These are phyloP conservation scores for Umbilicaria muhlenbergii DNA, from an alignment of 495 filamentous ascomycete genomes.

Conservation along the genomic window DNA sequence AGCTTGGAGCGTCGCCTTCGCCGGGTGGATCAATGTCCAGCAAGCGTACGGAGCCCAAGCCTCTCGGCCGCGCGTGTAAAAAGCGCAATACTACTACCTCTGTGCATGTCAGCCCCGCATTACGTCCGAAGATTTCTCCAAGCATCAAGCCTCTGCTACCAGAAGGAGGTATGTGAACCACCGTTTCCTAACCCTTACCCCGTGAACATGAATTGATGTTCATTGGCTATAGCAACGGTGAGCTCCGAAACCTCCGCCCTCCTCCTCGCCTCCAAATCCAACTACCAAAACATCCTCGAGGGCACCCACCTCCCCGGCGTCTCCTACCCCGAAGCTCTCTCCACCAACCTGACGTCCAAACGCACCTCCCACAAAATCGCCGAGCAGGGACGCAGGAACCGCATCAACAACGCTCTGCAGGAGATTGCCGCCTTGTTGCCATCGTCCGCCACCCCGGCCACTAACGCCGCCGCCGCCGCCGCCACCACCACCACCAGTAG, in stretches of 20 bases:
- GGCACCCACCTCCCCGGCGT: slow-evolving; percentile 82
- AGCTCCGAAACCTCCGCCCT: slow-evolving; percentile 63
- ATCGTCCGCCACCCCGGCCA: slow-evolving; percentile 12
- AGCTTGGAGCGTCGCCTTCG: slow-evolving; percentile 21
- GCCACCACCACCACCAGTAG: slow-evolving; percentile 5
- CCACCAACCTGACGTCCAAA: slow-evolving; percentile 87
- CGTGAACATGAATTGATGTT: slow-evolving; percentile 1
- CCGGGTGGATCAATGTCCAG: slow-evolving; percentile 7
- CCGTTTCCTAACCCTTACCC: not conserved
- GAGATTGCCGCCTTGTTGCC: slow-evolving; percentile 82
- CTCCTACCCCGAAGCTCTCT: slow-evolving; percentile 77
- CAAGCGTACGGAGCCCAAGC: slow-evolving; percentile 15
- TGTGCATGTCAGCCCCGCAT: slow-evolving; percentile 64
- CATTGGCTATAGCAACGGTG: slow-evolving; percentile 21
- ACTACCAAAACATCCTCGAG: slow-evolving; percentile 95
- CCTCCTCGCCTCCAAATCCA: slow-evolving; percentile 82
- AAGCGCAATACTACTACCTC: slow-evolving; percentile 67
- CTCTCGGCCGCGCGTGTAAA: slow-evolving; percentile 24
- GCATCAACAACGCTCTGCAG: slow-evolving; percentile 85
- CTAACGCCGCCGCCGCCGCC: not conserved
- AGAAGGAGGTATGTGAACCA: slow-evolving; percentile 42
- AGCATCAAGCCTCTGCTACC: slow-evolving; percentile 85
- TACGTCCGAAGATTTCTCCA: slow-evolving; percentile 87
- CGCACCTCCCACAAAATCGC: slow-evolving; percentile 96
- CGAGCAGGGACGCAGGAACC: slow-evolving; percentile 85